Percentiles rank a stretch among this genome's conserved stretches.
Evolutionary conservation across 306 rosid species (phyloP).

Genomic region (Notholithocarpus densiflorus): DNA sequence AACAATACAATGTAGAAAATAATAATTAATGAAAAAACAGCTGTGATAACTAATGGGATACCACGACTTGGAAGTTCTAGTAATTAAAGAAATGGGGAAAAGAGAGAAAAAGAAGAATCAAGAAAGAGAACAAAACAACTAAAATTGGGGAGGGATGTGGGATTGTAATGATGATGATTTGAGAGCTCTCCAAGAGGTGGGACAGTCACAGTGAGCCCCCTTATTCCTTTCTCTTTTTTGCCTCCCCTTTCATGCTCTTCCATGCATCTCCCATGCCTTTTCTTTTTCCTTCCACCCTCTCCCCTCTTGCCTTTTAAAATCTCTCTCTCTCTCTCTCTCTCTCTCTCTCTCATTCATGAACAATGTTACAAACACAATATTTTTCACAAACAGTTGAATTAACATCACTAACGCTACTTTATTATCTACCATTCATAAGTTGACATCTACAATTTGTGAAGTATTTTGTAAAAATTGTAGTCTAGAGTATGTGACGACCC

Average conservation of each 20-base stretch:
- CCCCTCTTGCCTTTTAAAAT: slow-evolving; percentile 1
- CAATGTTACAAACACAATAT: too few species aligned
- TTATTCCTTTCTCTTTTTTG: slow-evolving; percentile 27
- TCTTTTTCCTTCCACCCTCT: slow-evolving; percentile 2
- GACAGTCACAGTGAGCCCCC: slow-evolving; percentile 21
- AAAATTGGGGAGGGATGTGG: slow-evolving; percentile 9
- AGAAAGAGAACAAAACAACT: slow-evolving; percentile 6
- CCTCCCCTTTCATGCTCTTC: slow-evolving; percentile 13
- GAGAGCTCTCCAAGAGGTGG: slow-evolving; percentile 44
- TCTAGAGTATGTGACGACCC: too few species aligned
- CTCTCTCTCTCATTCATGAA: neutral
- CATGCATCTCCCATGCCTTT: slow-evolving; percentile 17
- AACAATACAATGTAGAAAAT: slow-evolving; percentile 17
- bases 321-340: neutral
- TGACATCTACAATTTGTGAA: too few species aligned
- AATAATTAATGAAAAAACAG: slow-evolving; percentile 18
- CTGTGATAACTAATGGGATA: slow-evolving; percentile 10
- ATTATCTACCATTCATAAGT: too few species aligned
- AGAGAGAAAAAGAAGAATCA: neutral
- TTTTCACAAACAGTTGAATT: too few species aligned
- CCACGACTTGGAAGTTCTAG: neutral
- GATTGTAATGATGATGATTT: slow-evolving; percentile 47
- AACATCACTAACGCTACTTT: too few species aligned
- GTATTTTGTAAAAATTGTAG: too few species aligned
- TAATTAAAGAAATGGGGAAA: neutral